These are phyloP conservation scores for Willaertia magna DNA, from an alignment of 208 protist genomes.

Conservation along the genomic window DNA sequence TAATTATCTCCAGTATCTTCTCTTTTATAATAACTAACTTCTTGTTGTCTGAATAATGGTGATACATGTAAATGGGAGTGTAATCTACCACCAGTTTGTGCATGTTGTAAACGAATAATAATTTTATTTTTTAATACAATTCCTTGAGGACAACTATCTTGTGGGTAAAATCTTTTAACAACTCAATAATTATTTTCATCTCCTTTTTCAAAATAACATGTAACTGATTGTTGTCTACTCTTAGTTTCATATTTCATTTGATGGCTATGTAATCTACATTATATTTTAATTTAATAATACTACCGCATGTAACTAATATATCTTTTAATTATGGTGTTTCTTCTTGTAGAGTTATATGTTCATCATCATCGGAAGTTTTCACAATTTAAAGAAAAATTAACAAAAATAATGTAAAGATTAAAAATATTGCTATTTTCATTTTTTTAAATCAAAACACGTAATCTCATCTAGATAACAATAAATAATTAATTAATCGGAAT, in stretches of 20 bases:
- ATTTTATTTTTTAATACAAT: neutral
- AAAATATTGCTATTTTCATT: too few relatives aligned
- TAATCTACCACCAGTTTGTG: neutral
- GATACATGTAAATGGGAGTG: neutral
- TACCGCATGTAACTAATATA: neutral
- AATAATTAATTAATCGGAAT: too few relatives aligned
- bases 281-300: constrained; percentile 4
- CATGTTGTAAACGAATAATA: neutral
- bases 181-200: constrained; percentile 5
- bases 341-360: neutral
- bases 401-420: too few relatives aligned
- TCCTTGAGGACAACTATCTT: neutral
- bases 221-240: constrained; percentile 3
- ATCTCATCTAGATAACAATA: too few relatives aligned
- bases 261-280: constrained; percentile 8
- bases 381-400: too few relatives aligned
- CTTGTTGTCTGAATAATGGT: constrained; percentile 3
- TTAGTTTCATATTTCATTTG: neutral
- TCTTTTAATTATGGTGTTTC: neutral
- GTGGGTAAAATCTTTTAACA: neutral
- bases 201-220: neutral
- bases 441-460: too few relatives aligned
- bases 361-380: neutral
- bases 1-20: constrained; percentile 4
- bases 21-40: neutral